phyloP scores from a whole-genome alignment of 2,329 filamentous ascomycete species.

The Cordyceps tenuipes region DNA sequence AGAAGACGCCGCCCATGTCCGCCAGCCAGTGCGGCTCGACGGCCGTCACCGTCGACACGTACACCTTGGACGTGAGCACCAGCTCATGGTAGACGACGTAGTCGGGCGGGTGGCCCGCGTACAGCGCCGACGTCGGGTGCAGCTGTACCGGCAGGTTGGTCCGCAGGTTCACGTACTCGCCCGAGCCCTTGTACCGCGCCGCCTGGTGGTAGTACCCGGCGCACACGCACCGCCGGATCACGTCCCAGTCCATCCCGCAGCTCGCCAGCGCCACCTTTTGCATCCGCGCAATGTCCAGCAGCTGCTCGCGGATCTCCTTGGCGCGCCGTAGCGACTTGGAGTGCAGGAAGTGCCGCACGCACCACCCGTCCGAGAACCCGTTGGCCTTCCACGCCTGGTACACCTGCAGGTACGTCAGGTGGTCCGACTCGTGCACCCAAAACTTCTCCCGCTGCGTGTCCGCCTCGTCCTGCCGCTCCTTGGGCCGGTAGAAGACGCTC shows the following conservation, averaged over 20 bases:
- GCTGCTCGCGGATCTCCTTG: constrained; percentile 89
- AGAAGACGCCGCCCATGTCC: constrained; percentile 93
- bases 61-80: constrained; percentile 92
- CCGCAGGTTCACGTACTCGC: constrained; percentile 93
- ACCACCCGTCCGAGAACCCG: constrained; percentile 85
- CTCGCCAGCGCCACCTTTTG: constrained; percentile 82
- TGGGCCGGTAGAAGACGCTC: constrained; percentile 92
- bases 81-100: constrained; percentile 98
- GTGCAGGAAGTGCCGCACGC: constrained; percentile 85
- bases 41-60: constrained; percentile 93
- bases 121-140: constrained; percentile 88
- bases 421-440: constrained; percentile 95
- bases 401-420: constrained; percentile 90
- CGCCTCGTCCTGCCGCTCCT: constrained; percentile 92
- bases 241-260: constrained; percentile 95
- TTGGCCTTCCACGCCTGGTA: constrained; percentile 94
- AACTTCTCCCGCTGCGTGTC: constrained; percentile 95
- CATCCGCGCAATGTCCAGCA: constrained; percentile 87
- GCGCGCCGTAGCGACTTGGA: constrained; percentile 87
- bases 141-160: constrained; percentile 91
- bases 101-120: constrained; percentile 90
- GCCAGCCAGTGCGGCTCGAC: constrained; percentile 97
- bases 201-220: constrained; percentile 98
- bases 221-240: constrained; percentile 93
- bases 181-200: constrained; percentile 89